Evolutionary conservation across 1,284 basidiomycete genomes (phyloP).

Genomic region (Xerocomus minutiporus): DNA sequence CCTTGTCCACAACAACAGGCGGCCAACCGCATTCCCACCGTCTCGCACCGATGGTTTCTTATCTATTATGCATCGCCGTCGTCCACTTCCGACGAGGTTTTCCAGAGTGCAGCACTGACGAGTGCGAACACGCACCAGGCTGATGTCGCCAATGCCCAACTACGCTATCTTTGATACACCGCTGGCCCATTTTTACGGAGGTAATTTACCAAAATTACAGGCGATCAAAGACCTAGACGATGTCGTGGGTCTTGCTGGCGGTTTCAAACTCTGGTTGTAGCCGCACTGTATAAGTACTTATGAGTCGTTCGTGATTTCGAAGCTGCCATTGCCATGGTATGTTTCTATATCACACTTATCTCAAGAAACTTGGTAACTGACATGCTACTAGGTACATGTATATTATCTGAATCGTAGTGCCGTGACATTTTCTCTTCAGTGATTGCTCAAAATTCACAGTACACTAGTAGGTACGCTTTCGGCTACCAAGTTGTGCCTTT

Average conservation of each 20-base stretch:
- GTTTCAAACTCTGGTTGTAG: neutral
- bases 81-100: slow-evolving; percentile 34
- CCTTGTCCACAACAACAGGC: slow-evolving; percentile 36
- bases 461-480: too few relatives aligned
- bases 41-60: slow-evolving; percentile 35
- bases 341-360: too few relatives aligned
- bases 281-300: neutral
- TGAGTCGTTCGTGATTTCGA: too few relatives aligned
- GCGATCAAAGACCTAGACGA: slow-evolving; percentile 46
- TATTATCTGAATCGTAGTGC: too few relatives aligned
- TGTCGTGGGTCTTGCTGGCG: slow-evolving; percentile 33
- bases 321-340: too few relatives aligned
- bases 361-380: too few relatives aligned
- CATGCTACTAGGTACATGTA: too few relatives aligned
- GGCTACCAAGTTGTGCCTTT: too few relatives aligned
- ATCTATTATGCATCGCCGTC: slow-evolving; percentile 43
- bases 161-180: slow-evolving; percentile 48
- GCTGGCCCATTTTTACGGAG: slow-evolving; percentile 43
- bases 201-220: slow-evolving; percentile 38
- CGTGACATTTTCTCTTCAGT: too few relatives aligned
- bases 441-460: too few relatives aligned
- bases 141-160: slow-evolving; percentile 28
- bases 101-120: slow-evolving; percentile 37
- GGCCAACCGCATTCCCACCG: slow-evolving; percentile 44
- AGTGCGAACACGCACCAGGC: slow-evolving; percentile 28